phyloP scores from a whole-genome alignment of 2,329 filamentous ascomycete species.

The Celoporthe dispersa region DNA sequence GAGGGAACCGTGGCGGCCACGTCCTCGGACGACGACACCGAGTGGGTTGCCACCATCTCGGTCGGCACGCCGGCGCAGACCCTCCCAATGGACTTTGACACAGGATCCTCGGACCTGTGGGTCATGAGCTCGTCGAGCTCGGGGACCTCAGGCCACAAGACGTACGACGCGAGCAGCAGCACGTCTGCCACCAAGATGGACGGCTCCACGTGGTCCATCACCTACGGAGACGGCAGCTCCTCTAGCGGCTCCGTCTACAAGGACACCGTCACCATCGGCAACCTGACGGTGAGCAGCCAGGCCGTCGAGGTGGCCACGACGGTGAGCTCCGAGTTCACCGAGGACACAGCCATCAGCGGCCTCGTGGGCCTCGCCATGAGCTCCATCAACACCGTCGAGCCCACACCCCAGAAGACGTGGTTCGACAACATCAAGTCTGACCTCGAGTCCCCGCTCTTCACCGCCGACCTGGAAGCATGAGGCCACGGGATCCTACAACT shows the following conservation, averaged over 20 bases:
- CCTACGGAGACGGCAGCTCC: conserved; percentile 37
- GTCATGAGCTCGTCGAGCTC: conserved; percentile 35
- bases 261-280: conserved; percentile 37
- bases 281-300: conserved; percentile 36
- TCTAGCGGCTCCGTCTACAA: conserved; percentile 37
- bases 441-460: conserved; percentile 56
- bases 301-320: conserved; percentile 38
- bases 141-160: conserved; percentile 31
- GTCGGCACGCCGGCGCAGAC: conserved; percentile 40
- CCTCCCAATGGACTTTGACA: conserved; percentile 50
- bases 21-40: conserved; percentile 20
- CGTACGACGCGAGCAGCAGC: conserved; percentile 36
- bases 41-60: conserved; percentile 25
- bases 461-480: conserved; percentile 47
- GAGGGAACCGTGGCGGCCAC: conserved; percentile 22
- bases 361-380: conserved; percentile 38
- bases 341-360: conserved; percentile 34
- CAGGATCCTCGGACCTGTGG: conserved; percentile 49
- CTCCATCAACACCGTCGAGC: conserved; percentile 38
- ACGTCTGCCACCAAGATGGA: conserved; percentile 33
- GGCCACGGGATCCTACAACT: conserved; percentile 54
- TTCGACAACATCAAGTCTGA: conserved; percentile 42
- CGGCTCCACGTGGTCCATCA: conserved; percentile 37
- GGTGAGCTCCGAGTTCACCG: conserved; percentile 36
- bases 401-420: conserved; percentile 37